Conservation (phyloP, 2,329 filamentous ascomycete genomes). For the Fusarium paranaense region DNA sequence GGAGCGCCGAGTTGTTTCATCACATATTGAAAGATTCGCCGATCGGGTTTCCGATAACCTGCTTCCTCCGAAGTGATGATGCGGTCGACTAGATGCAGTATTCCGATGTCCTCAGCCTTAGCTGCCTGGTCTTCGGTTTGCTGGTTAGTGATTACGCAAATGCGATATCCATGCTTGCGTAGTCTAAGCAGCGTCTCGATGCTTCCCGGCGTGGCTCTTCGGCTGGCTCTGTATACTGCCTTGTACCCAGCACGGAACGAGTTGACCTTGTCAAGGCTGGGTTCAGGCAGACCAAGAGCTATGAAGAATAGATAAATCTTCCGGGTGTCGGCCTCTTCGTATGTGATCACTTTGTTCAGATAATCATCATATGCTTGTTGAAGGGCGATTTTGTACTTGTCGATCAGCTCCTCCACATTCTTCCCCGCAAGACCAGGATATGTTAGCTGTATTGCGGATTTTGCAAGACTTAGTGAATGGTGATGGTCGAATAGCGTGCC, state of each 20-base stretch:
- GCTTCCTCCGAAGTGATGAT: conserved; percentile 20
- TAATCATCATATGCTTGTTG: conserved; percentile 3
- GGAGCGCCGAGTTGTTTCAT: neutral
- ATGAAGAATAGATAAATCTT: conserved; percentile 4
- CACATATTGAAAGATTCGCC: conserved; percentile 2
- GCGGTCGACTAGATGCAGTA: neutral
- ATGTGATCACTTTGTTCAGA: neutral
- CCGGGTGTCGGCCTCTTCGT: neutral
- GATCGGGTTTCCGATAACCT: conserved; percentile 9
- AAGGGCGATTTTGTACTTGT: conserved; percentile 1
- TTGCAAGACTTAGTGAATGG: neutral
- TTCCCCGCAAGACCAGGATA: neutral
- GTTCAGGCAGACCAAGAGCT: neutral
- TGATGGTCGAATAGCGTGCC: conserved; percentile 18
- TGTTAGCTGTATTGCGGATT: neutral
- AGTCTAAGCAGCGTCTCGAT: neutral
- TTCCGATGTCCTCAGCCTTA: conserved; percentile 10
- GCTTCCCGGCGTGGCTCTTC: neutral
- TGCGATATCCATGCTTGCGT: neutral
- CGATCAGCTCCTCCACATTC: neutral
- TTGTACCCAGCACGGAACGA: conserved; percentile 11
- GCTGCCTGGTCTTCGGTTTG: neutral
- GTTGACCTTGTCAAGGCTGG: neutral
- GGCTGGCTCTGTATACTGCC: neutral
- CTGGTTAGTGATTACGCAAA: conserved; percentile 10